Conservation (phyloP, 1,139 yeast species). For the Komagataea norvegica region DNA sequence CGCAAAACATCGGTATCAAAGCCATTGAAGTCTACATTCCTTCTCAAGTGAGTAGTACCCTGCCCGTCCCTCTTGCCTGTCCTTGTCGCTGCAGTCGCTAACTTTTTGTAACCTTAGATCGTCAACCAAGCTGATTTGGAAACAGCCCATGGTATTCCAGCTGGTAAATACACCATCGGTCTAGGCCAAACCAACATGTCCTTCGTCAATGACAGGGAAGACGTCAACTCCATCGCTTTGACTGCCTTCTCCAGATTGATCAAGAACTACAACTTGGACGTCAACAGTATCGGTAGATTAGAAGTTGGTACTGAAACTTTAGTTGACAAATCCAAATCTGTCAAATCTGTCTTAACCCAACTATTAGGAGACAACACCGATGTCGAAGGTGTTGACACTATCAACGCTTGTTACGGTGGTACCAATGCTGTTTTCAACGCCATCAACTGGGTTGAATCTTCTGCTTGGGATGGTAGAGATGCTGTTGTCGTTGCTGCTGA, state of each 20-base stretch:
- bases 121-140: conserved; percentile 91
- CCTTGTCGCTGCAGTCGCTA: too few relatives aligned
- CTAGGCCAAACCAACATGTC: conserved; percentile 98
- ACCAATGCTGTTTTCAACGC: conserved; percentile 93
- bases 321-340: conserved; percentile 94
- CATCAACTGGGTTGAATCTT: conserved; percentile 93
- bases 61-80: too few relatives aligned
- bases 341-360: conserved; percentile 94
- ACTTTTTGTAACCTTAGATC: conserved; percentile 39
- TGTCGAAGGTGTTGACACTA: conserved; percentile 92
- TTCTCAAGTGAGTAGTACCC: conserved; percentile 48
- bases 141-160: conserved; percentile 74
- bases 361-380: conserved; percentile 85
- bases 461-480: conserved; percentile 97
- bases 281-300: conserved; percentile 79
- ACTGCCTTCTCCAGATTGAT: conserved; percentile 78
- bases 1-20: conserved; percentile 90
- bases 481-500: conserved; percentile 98
- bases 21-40: conserved; percentile 94
- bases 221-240: conserved; percentile 85
- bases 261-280: conserved; percentile 77
- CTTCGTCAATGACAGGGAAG: conserved; percentile 95
- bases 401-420: conserved; percentile 99
- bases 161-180: conserved; percentile 97
- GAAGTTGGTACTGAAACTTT: conserved; percentile 99